Conservation (phyloP, 192 early-diverging fungal genomes). For the Dissophora globulifera region DNA sequence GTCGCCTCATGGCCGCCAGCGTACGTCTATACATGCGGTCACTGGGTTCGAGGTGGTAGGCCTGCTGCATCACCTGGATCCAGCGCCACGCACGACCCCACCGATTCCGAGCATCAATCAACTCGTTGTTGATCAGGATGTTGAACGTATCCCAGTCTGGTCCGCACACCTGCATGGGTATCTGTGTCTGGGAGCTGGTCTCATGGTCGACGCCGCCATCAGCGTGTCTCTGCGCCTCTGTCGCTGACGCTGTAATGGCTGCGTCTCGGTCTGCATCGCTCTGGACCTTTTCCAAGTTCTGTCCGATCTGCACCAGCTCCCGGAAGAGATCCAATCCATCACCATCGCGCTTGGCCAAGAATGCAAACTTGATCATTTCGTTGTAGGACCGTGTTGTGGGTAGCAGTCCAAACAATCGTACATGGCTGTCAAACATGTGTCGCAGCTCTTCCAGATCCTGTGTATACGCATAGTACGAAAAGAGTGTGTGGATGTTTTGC, state of each 20-base stretch:
- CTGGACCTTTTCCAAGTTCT: slow-evolving; percentile 21
- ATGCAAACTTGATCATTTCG: slow-evolving; percentile 53
- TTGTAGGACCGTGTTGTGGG: slow-evolving; percentile 42
- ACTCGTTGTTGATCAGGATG: slow-evolving; percentile 42
- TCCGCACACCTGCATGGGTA: slow-evolving; percentile 9
- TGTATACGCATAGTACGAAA: slow-evolving; percentile 45
- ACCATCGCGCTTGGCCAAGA: slow-evolving; percentile 22
- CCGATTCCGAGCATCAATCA: slow-evolving; percentile 25
- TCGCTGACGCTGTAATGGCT: too few species aligned
- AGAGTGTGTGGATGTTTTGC: slow-evolving; percentile 45
- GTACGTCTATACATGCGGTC: slow-evolving; percentile 40
- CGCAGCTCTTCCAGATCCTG: slow-evolving; percentile 47
- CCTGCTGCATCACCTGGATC: slow-evolving; percentile 46
- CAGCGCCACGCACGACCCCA: slow-evolving; percentile 46
- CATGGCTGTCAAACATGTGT: slow-evolving; percentile 47
- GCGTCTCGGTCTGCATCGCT: too few species aligned
- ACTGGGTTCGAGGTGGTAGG: slow-evolving; percentile 36
- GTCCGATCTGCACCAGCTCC: slow-evolving; percentile 42
- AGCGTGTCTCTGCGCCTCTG: too few species aligned
- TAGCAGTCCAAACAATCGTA: slow-evolving; percentile 44
- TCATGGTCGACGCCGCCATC: too few species aligned
- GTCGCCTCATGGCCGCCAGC: slow-evolving; percentile 23
- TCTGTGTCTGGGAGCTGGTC: too few species aligned
- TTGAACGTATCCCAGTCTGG: slow-evolving; percentile 40
- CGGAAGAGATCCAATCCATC: slow-evolving; percentile 36